Base-by-base conservation (phyloP, 176 grass and related monocot genomes). In the Pontederia paniculata region DNA sequence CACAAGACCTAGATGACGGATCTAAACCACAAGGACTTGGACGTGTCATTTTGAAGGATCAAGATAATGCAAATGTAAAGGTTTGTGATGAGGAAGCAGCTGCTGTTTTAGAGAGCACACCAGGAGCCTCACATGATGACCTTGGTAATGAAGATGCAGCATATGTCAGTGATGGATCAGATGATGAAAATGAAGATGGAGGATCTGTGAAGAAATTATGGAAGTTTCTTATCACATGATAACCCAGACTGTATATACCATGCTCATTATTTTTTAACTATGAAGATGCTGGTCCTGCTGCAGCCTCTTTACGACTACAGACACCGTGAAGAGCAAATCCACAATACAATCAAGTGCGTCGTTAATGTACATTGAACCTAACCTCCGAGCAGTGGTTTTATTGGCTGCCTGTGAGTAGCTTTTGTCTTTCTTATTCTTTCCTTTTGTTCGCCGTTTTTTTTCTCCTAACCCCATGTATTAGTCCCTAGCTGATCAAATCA, bases 221-320 rank as follows among this genome's bases (percentile, higher is more conserved):
- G 87, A 85, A 75, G 15, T 98, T 98, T 48, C 74, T 98, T 53
- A 82, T 91, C 54, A 98, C 87, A 57, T 84, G 74, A 84, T 57
- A 21, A 42, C 11, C 11, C 54, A 62, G 31, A 50, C 17, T 11
- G 9, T 21, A 2, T 42, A 23, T 55, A 63, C 62, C 74, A 37
- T 37, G 28, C 28, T 37, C 7, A 37, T 0, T 37, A 37, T 2
- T 5, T 37, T 37, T 2, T 37, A 37, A 37, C 28, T 37, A 37
- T 37, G 28, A 37, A 37, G 28, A 37, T 37, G 3, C 28, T 37
- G 28, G 28, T 37, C 28, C 5, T 37, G 28, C 28, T 37, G 28
- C 28, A 37, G 28, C 28, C 7, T 37, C 28, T 37, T 37, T n/a
- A n/a, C 1, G 28, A 37, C 28, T 37, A 37, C 28, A 5, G 28